Evolutionary conservation across 495 filamentous ascomycete genomes (phyloP).

Genomic region (Penicillium chermesinum): DNA sequence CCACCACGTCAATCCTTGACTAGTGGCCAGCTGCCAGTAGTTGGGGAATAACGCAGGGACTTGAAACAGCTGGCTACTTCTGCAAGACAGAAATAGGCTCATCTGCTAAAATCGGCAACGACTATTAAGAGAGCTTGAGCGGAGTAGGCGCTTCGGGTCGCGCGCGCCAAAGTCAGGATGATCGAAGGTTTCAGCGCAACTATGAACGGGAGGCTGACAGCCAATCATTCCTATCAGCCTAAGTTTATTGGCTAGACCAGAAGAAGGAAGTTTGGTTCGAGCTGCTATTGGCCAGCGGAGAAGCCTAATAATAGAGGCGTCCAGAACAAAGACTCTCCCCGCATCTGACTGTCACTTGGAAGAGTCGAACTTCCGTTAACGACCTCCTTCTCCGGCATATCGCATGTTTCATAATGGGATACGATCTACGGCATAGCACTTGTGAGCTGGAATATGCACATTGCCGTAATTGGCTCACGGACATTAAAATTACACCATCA

Average conservation of each 20-base stretch:
- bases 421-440: not conserved
- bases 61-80: slow-evolving; percentile 15
- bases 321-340: not conserved
- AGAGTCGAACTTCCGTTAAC: too few species aligned
- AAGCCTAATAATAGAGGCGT: not conserved
- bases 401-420: not conserved
- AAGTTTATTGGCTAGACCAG: slow-evolving; percentile 1
- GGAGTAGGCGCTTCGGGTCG: slow-evolving; percentile 17
- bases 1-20: slow-evolving; percentile 8
- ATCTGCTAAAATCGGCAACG: not conserved
- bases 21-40: slow-evolving; percentile 11
- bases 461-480: slow-evolving; percentile 12
- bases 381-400: too few species aligned
- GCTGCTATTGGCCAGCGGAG: not conserved
- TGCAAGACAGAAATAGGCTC: slow-evolving; percentile 7
- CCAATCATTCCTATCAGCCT: slow-evolving; percentile 9
- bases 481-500: slow-evolving; percentile 21
- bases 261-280: not conserved
- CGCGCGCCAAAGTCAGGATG: slow-evolving; percentile 19
- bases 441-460: slow-evolving; percentile 12
- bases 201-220: not conserved
- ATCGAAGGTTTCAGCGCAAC: slow-evolving; percentile 12
- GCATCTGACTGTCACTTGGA: too few species aligned
- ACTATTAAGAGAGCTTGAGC: not conserved
- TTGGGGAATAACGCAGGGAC: not conserved